Conservation (phyloP, 2,329 filamentous ascomycete species). For the Monilinia aucupariae region DNA sequence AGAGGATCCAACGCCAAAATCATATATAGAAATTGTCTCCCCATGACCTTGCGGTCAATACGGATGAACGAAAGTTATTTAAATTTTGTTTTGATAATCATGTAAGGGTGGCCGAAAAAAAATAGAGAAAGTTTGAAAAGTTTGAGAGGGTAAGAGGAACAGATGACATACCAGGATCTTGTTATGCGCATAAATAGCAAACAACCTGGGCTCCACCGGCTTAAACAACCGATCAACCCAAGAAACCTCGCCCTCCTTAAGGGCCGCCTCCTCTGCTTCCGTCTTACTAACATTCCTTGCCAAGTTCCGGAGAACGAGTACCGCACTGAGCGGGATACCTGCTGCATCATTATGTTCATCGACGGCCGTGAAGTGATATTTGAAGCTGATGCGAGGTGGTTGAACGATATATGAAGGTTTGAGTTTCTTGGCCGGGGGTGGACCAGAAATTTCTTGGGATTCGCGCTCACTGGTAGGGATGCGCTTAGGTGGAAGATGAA, state of each 20-base stretch:
- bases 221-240: constrained; percentile 67
- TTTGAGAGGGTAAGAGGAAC: neutral
- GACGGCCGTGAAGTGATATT: constrained; percentile 51
- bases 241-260: constrained; percentile 49
- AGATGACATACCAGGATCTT: constrained; percentile 47
- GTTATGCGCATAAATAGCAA: constrained; percentile 67
- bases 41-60: constrained; percentile 82
- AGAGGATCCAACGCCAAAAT: constrained; percentile 24
- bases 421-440: constrained; percentile 27
- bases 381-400: constrained; percentile 50
- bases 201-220: constrained; percentile 58
- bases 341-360: constrained; percentile 58
- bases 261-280: constrained; percentile 49
- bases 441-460: constrained; percentile 19
- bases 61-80: constrained; percentile 99
- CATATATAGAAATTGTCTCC: constrained; percentile 58
- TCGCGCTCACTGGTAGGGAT: constrained; percentile 10
- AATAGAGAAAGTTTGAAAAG: constrained; percentile 20
- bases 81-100: constrained; percentile 73
- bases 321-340: constrained; percentile 72
- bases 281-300: constrained; percentile 62
- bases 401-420: constrained; percentile 33
- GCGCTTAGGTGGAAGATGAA: constrained; percentile 28
- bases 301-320: constrained; percentile 73
- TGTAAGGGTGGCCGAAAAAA: constrained; percentile 31